Conservation (phyloP, 257 asterid species). For the Ballota nigra region DNA sequence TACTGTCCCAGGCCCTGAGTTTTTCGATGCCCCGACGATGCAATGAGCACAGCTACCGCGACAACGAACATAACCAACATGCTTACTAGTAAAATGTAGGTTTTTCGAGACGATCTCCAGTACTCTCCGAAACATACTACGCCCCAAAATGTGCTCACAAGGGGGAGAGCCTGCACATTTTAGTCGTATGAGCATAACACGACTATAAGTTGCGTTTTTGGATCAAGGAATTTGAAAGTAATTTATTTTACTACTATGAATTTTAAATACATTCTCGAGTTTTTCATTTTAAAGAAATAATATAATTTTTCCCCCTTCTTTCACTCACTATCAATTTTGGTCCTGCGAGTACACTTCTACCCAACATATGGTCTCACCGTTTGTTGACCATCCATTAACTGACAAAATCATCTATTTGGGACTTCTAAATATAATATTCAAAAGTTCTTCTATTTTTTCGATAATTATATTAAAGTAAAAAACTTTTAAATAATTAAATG, state of each 20-base stretch:
- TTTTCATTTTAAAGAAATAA: no score
- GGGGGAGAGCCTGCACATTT: constrained; percentile 53
- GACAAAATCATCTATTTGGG: background rate
- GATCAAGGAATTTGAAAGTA: background rate
- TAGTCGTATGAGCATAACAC: background rate
- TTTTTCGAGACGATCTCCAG: constrained; percentile 40
- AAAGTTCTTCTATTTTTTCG: no score
- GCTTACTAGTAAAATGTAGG: constrained; percentile 38
- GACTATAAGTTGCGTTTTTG: background rate
- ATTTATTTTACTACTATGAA: background rate
- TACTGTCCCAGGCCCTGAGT: background rate
- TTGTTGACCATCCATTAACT: no score
- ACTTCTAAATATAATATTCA: no score
- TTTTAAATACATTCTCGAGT: background rate
- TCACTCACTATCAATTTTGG: no score
- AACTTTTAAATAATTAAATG: no score
- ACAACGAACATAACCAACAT: constrained; percentile 50
- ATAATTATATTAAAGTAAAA: no score
- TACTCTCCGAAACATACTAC: constrained; percentile 49
- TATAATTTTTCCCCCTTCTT: no score
- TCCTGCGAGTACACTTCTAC: no score
- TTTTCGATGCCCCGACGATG: constrained; percentile 48
- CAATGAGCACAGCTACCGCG: constrained; percentile 48
- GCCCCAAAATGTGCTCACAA: constrained; percentile 64
- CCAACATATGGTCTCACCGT: no score